Evolutionary conservation across 768 basidiomycete genomes (phyloP), one percentile per base, ranked within the genome.

Genomic region (Pisolithus marmoratus): DNA sequence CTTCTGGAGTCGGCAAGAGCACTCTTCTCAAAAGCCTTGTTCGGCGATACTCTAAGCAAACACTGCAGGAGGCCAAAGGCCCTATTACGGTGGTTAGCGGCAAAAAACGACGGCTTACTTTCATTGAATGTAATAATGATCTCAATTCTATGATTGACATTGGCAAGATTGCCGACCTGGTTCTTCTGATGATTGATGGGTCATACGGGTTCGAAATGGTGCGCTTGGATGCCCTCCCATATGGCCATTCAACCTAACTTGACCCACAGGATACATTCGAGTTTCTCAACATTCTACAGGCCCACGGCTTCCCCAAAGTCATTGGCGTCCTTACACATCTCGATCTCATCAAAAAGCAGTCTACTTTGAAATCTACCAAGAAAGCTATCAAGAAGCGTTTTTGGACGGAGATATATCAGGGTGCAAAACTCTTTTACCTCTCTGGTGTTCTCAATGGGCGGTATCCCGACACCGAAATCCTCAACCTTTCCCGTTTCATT

Each of bases 191-290:
- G 93, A 86, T 98, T 57, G 96, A 99, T 63, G 95, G 89, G 4
- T 94, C 91, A 24, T 98, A 94, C 68, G 96, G 96, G 4, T 95
- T 98, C 59, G 96, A 98, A 72, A 99, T 98, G 96, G 95, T 93
- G 58, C 56, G 82, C 62, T 42, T n/a, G 36, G 23, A 3, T 7
- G 12, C 5, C 12, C 34, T 45, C 17, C 7, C 9, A 5, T 34
- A 0, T 15, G 0, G 2, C 29, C 4, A n/a, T 46, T 26, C 0
- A 46, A 46, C 43, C 40, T 54, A 20, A 37, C 23, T 4, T 29
- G n/a, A 7, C 22, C 11, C 19, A 24, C 63, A 97, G 94, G 96
- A 98, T 84, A 93, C 93, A 0, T 98, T 99, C 62, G 96, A 99
- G 70, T 97, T 98, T 58, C 85, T 99, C 50, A 98, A 97, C 60